phyloP scores from a whole-genome alignment of 2,329 filamentous ascomycete species.

The Botryotinia calthae region DNA sequence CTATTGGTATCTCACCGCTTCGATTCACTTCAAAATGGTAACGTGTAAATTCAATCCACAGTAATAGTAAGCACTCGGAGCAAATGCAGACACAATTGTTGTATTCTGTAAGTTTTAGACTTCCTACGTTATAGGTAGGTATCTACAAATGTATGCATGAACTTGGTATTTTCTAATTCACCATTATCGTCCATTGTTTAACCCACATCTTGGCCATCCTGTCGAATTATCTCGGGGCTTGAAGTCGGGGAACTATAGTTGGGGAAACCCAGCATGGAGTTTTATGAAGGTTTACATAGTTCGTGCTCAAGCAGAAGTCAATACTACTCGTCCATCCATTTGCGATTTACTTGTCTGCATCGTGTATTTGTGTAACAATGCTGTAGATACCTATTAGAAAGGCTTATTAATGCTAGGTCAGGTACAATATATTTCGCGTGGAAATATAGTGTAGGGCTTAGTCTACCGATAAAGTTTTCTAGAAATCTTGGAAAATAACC shows the following conservation, averaged over 20 bases:
- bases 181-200: background rate
- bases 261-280: background rate
- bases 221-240: background rate
- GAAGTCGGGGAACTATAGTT: background rate
- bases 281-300: background rate
- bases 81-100: background rate
- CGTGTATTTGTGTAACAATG: background rate
- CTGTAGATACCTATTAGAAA: background rate
- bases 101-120: background rate
- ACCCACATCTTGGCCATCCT: background rate
- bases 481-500: background rate
- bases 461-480: constrained; percentile 1
- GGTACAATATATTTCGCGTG: background rate
- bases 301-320: background rate
- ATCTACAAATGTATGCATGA: background rate
- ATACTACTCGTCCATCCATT: background rate
- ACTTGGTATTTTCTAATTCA: background rate
- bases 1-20: constrained; percentile 11
- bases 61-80: background rate
- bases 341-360: background rate
- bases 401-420: background rate
- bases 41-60: constrained; percentile 11
- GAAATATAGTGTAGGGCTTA: constrained; percentile 5
- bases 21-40: constrained; percentile 12
- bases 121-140: background rate